Evolutionary conservation across 371 early-diverging fungal species (phyloP).

Genomic region (Rhizopus stolonifer): DNA sequence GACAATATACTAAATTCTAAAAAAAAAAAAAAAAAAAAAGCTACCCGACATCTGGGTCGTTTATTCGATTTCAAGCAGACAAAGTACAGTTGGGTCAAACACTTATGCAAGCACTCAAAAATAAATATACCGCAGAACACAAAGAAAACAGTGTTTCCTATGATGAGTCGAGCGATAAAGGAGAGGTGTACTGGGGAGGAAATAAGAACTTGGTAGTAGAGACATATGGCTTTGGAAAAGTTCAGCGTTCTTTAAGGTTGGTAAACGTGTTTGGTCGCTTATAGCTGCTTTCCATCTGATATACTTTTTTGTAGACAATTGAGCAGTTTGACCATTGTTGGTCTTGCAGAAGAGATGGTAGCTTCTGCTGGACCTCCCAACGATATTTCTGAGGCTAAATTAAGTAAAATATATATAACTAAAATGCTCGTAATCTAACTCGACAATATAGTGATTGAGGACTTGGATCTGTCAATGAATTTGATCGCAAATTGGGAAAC

Average conservation of each 20-base stretch:
- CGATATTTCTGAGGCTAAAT: constrained; percentile 19
- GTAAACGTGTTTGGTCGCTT: not conserved
- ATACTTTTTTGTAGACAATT: constrained; percentile 29
- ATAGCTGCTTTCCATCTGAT: not conserved
- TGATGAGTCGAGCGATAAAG: constrained; percentile 32
- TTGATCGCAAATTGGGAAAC: constrained; percentile 62
- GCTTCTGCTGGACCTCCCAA: constrained; percentile 28
- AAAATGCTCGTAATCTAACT: not conserved
- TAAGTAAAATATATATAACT: constrained; percentile 16
- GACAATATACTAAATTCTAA: not conserved
- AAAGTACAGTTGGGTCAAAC: constrained; percentile 54
- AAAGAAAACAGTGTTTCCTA: constrained; percentile 10
- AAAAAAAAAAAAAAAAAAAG: constrained; percentile 5
- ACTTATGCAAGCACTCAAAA: constrained; percentile 54
- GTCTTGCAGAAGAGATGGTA: constrained; percentile 49
- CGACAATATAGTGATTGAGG: constrained; percentile 46
- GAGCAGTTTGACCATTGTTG: constrained; percentile 50
- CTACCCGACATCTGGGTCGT: constrained; percentile 66
- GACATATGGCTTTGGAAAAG: constrained; percentile 78
- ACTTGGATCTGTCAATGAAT: constrained; percentile 75
- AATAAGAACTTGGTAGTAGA: constrained; percentile 66
- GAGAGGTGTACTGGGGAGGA: constrained; percentile 45
- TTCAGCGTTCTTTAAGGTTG: constrained; percentile 56
- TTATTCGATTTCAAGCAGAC: constrained; percentile 59
- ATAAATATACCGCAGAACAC: constrained; percentile 46